A percentile compares a stretch with the other conserved stretches of the same genome.
phyloP scores from a whole-genome alignment of 75 land plant genomes.

The Cryptomeria japonica region DNA sequence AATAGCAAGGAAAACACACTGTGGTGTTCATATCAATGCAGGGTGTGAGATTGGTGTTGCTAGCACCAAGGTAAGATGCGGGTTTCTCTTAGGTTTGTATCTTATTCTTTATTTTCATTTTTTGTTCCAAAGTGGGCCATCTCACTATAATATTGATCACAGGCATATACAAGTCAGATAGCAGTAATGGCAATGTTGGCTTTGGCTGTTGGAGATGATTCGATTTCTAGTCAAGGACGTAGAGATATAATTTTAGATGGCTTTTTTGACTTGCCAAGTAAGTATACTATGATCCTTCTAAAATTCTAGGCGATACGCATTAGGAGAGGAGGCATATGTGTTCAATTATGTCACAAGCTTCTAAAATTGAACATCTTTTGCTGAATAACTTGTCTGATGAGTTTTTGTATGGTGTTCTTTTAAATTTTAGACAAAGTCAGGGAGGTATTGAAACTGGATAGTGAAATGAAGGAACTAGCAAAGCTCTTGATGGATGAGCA shows the following conservation, averaged over 20 bases:
- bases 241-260: conserved; percentile 81
- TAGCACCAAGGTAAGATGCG: conserved; percentile 82
- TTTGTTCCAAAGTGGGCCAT: neutral
- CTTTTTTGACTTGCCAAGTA: conserved; percentile 85
- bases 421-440: conserved; percentile 64
- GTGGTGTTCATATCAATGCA: conserved; percentile 99
- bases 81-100: neutral
- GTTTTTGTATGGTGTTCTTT: neutral
- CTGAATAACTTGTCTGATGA: neutral
- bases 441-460: conserved; percentile 86
- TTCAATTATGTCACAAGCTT: neutral
- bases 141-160: conserved; percentile 1
- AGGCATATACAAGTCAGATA: conserved; percentile 99
- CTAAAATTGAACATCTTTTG: neutral
- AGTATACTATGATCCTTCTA: conserved; percentile 16
- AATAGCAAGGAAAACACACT: conserved; percentile 89
- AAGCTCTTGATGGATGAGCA: conserved; percentile 75
- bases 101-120: neutral
- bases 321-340: neutral
- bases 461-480: conserved; percentile 95
- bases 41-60: conserved; percentile 99
- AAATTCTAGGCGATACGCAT: neutral
- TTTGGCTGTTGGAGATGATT: conserved; percentile 88
- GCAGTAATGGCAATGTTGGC: conserved; percentile 97
- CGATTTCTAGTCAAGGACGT: conserved; percentile 70